These are phyloP conservation scores for Ophiostoma himal-ulmi DNA, from an alignment of 2,329 filamentous ascomycete genomes.

Conservation along the genomic window DNA sequence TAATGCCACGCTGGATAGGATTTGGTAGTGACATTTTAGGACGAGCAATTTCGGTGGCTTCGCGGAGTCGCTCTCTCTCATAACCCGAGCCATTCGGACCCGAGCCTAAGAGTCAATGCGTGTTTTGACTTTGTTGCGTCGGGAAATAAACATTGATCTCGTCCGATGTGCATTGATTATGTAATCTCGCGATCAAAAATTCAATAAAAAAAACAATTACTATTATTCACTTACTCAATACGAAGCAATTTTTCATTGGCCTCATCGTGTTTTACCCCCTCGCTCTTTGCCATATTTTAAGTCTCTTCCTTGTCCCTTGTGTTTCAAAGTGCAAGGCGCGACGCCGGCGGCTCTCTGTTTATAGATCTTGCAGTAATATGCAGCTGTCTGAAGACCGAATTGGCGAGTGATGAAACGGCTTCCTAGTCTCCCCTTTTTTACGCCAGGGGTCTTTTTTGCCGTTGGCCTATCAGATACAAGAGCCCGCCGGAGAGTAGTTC, in stretches of 20 bases:
- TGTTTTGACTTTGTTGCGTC: no score
- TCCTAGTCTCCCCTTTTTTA: neutral
- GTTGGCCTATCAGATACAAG: neutral
- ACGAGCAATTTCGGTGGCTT: neutral
- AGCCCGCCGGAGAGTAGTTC: neutral
- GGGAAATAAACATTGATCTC: neutral
- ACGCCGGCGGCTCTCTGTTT: conserved; percentile 16
- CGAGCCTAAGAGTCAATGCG: neutral
- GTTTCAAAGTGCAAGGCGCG: conserved; percentile 22
- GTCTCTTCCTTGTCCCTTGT: neutral
- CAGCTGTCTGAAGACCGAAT: neutral
- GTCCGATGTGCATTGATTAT: neutral
- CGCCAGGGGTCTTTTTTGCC: neutral
- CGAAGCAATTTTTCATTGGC: neutral
- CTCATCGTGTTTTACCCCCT: neutral
- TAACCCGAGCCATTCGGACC: neutral
- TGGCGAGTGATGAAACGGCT: conserved; percentile 2
- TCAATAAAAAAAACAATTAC: no score
- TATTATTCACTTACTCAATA: no score
- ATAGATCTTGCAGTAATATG: neutral
- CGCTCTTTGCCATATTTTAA: neutral
- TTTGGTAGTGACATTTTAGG: neutral
- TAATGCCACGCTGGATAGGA: conserved; percentile 2
- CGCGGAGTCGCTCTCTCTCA: neutral
- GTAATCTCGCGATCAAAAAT: neutral